Percentiles rank a stretch among this genome's conserved stretches.
These are phyloP conservation scores for Botrytis paeoniae DNA, from an alignment of 2,329 filamentous ascomycete species.

Conservation along the genomic window DNA sequence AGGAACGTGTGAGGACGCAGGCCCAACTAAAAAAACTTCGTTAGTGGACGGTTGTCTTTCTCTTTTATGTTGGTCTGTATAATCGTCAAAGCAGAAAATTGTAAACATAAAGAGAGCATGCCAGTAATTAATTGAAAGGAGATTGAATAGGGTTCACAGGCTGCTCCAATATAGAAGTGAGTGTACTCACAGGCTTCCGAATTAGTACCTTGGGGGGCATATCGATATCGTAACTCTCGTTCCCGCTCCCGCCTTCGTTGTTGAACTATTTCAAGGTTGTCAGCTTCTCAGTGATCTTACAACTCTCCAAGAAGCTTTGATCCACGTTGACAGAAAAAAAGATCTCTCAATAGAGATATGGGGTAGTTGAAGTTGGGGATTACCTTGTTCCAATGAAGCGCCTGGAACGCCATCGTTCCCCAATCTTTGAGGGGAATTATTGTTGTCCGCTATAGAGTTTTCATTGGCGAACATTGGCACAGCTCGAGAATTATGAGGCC, in stretches of 20 bases:
- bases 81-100: neutral
- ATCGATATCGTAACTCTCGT: neutral
- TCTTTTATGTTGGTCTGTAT: neutral
- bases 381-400: slow-evolving; percentile 1
- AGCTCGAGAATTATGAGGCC: neutral
- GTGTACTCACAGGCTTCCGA: neutral
- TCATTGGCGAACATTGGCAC: neutral
- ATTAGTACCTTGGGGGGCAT: neutral
- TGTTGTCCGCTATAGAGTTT: neutral
- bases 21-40: neutral
- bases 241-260: neutral
- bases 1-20: neutral
- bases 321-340: neutral
- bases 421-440: neutral
- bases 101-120: neutral
- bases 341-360: neutral
- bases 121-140: too few species aligned
- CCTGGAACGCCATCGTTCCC: neutral
- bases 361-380: neutral
- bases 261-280: slow-evolving; percentile 2
- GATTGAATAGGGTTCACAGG: neutral
- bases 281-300: neutral
- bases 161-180: neutral
- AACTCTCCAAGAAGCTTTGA: neutral
- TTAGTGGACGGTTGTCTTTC: neutral